Base-by-base conservation (phyloP, 441 rosid species). In the Lepidium campestre region DNA sequence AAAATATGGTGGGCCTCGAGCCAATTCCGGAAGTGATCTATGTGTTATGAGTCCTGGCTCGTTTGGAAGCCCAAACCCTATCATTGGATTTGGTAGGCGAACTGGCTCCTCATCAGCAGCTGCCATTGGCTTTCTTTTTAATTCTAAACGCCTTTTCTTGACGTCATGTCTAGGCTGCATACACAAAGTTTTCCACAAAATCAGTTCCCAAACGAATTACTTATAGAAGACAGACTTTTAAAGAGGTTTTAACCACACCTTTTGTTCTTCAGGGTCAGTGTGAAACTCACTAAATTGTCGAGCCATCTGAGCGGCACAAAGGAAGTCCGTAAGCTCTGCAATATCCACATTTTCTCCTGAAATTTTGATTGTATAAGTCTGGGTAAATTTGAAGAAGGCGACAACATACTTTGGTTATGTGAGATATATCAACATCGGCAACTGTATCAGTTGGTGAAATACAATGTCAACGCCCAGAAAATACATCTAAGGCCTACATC, bases 51-150 rank as follows among this genome's bases (percentile, higher is more conserved):
- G 41, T 9, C 44, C 56, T 2, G 78, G 65, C 34, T 93, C 83
- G 1, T 62, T 67, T 4, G 98, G 98, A 15, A 82, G 71, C 12
- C 98, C 98, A 81, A 82, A 93, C 14, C 98, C 98, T 40, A 87
- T 71, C 98, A 93, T 93, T 12, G 95, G 95, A 65, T 77, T 85
- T 68, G 97, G 96, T 29, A 91, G 81, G 10, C 82, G 90, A 66
- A 89, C 23, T 2, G 58, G 58, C 71, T 89, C 91, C 2, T 79
- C 89, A 50, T 75, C 90, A 50, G 23, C 76, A 23, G 49, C 40
- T 60, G 53, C 10, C 12, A 42, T 48, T 36, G 61, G 54, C 79
- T 61, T 78, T 58, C 52, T 57, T 22, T 55, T 62, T n/a, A 48
- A 14, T 32, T 57, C 67, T 34, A 36, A 14, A 48, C 75, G 79